A percentile compares a stretch with the other conserved stretches of the same genome.
Conservation (phyloP, 2,329 filamentous ascomycete genomes). For the Xylaria sp. region DNA sequence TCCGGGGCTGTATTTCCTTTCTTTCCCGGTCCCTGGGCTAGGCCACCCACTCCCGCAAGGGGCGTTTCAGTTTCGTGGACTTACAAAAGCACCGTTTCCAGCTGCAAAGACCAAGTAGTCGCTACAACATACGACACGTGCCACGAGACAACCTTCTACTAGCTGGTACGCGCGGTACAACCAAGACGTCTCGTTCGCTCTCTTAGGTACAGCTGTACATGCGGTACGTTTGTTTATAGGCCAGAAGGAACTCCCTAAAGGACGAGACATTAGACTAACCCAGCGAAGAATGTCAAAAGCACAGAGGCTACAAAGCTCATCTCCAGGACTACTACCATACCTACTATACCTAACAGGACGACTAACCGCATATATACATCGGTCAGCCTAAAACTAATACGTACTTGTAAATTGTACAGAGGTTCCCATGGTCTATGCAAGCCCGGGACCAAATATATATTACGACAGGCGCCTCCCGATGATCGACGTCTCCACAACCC, state of each 20-base stretch:
- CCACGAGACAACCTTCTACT: slow-evolving; percentile 28
- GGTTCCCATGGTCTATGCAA: slow-evolving; percentile 45
- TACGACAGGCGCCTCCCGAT: slow-evolving; percentile 51
- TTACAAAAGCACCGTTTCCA: slow-evolving; percentile 40
- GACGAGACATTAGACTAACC: slow-evolving; percentile 31
- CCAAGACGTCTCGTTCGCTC: slow-evolving; percentile 24
- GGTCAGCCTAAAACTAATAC: slow-evolving; percentile 38
- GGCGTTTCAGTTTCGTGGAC: slow-evolving; percentile 42
- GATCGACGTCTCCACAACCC: slow-evolving; percentile 52
- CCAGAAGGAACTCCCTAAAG: slow-evolving; percentile 28
- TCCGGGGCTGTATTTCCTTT: slow-evolving; percentile 42
- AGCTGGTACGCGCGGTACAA: slow-evolving; percentile 33
- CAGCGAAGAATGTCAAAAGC: slow-evolving; percentile 25
- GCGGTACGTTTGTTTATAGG: slow-evolving; percentile 29
- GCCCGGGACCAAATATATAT: slow-evolving; percentile 50
- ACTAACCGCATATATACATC: slow-evolving; percentile 34
- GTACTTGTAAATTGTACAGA: slow-evolving; percentile 30
- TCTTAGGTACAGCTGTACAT: slow-evolving; percentile 25
- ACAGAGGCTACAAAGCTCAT: slow-evolving; percentile 28
- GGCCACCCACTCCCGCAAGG: slow-evolving; percentile 44
- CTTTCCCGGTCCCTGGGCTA: slow-evolving; percentile 40
- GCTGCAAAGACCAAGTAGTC: slow-evolving; percentile 40
- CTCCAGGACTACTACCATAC: slow-evolving; percentile 18
- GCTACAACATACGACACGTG: slow-evolving; percentile 40
- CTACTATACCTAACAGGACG: slow-evolving; percentile 30